Evolutionary conservation across 352 stramenopile species (phyloP), one percentile per base, ranked within the genome.

Genomic region (Phytopythium vexans): DNA sequence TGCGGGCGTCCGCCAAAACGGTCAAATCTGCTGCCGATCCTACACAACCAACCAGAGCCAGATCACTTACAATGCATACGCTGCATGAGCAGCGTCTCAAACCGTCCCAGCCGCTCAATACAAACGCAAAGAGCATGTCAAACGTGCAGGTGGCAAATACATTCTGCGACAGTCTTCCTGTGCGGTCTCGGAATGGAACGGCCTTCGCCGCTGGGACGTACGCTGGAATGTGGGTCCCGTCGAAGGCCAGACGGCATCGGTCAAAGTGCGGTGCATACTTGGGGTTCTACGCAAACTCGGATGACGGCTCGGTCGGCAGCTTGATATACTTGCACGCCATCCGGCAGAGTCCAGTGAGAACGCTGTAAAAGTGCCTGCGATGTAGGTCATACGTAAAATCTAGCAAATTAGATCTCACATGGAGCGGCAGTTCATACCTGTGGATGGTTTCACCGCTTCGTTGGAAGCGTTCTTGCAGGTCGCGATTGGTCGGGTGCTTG

Each of bases 41-140:
- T 59, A 14, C 44, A 40, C 8, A 6, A 27, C 21, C 21, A 31
- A 51, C 10, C 33, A 51, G 11, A 12, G 36, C 51, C 51, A 58
- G 31, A 50, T 21, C 32, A 12, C 14, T 16, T 14, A 42, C 11
- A 49, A 37, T 16, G 10, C 14, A 7, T 37, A 36, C 16, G 6
- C 16, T 15, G 39, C 49, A 56, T 2, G 16, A 47, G 35, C 27
- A 52, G 11, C 21, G 21, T 45, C 5, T 16, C 8, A 45, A 51
- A 53, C 60, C 60, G 54, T 68, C 54, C 60, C 60, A 68, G 11
- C 60, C 60, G 12, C 48, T 34, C 15, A 63, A 14, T 7, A 70
- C 52, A 32, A 52, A 63, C 1, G 46, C 49, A 52, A 70, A 66
- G 15, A 47, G 38, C 41, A 63, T 51, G 37, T 70, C 56, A 34